Conservation (phyloP, 352 stramenopile genomes). For the Pythium aristosporum region DNA sequence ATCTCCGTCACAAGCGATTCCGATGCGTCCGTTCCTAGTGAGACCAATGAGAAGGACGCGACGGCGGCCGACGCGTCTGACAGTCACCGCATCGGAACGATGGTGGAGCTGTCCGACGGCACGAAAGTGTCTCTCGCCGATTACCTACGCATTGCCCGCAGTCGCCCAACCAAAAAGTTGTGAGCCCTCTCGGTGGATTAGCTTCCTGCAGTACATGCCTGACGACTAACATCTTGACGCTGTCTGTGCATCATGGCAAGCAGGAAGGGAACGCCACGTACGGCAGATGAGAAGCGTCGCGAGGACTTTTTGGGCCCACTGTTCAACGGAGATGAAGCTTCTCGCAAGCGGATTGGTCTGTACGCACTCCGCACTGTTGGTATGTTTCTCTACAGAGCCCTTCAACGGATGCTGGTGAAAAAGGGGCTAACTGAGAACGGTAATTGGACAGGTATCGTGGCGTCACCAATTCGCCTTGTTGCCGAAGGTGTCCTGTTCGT, state of each 20-base stretch:
- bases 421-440: not conserved
- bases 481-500: constrained; percentile 52
- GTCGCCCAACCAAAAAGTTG: constrained; percentile 47
- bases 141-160: constrained; percentile 58
- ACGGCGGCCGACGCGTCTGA: constrained; percentile 36
- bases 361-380: constrained; percentile 52
- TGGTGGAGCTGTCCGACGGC: constrained; percentile 63
- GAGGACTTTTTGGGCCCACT: constrained; percentile 66
- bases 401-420: not conserved
- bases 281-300: constrained; percentile 49
- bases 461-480: constrained; percentile 51
- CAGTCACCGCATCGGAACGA: constrained; percentile 35
- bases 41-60: constrained; percentile 27
- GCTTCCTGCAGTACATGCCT: not conserved
- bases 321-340: constrained; percentile 52
- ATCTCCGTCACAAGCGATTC: constrained; percentile 26
- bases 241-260: not conserved
- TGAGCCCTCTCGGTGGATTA: constrained; percentile 5
- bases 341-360: constrained; percentile 55
- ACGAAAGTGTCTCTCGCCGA: constrained; percentile 55
- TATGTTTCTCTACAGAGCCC: constrained; percentile 15
- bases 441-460: constrained; percentile 40
- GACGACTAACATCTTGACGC: not conserved
- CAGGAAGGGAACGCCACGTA: constrained; percentile 38
- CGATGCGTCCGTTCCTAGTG: constrained; percentile 12